Evolutionary conservation across 345 rosid genomes (phyloP).

Genomic region (Eucalyptus grandis): DNA sequence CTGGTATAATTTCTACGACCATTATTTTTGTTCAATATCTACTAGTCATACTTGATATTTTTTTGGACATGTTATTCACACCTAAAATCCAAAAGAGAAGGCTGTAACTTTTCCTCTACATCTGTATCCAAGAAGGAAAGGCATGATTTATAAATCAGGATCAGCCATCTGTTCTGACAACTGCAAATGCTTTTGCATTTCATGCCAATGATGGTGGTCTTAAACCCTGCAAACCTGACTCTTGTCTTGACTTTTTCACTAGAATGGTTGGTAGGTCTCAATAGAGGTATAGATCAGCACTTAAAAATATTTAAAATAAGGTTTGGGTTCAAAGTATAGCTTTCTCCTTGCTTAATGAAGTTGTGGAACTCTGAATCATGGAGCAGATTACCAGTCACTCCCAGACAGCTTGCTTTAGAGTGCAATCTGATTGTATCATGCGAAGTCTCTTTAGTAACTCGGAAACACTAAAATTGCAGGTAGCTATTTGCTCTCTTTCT

Average conservation of each 20-base stretch:
- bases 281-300: background rate
- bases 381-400: background rate
- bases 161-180: background rate
- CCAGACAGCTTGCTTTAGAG: background rate
- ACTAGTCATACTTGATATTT: background rate
- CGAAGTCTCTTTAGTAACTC: background rate
- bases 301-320: background rate
- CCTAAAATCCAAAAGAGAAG: background rate
- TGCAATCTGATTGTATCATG: background rate
- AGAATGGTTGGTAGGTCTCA: background rate
- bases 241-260: background rate
- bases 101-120: background rate
- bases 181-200: background rate
- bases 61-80: background rate
- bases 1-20: conserved; percentile 33
- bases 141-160: background rate
- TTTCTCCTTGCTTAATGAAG: background rate
- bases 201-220: background rate
- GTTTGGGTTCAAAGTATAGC: background rate
- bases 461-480: conserved; percentile 26
- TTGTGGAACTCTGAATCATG: background rate
- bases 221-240: background rate
- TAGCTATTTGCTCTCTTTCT: conserved; percentile 50
- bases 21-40: background rate
- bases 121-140: background rate